Evolutionary conservation across 202 grass and related monocot genomes (phyloP), one percentile per base, ranked within the genome.

Genomic region (Elaeis oleifera): DNA sequence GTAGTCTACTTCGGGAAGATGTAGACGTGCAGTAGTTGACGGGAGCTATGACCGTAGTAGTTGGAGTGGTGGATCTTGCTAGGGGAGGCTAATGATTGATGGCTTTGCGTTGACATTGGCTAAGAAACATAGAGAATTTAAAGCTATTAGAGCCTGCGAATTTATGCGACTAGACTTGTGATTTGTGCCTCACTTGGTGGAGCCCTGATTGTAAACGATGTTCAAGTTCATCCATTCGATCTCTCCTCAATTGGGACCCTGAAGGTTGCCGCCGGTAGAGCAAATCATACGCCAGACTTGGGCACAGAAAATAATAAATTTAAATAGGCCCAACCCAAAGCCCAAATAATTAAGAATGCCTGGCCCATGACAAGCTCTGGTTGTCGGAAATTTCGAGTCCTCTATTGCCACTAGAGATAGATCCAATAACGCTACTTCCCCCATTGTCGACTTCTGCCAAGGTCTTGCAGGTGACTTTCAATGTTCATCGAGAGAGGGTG

Each of bases 141-240:
- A 36, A 9, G 6, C 32, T 6, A 1, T 67, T 23, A 18, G 59
- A 22, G 61, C 72, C 70, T 74, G 23, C 60, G 74, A 69, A 60
- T 90, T 81, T 31, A 82, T 71, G 27, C 26, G 54, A 48, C 74
- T 36, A 11, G 74, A 88, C 75, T 90, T 96, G 29, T 81, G 91
- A 66, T 96, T 90, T 51, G 87, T 83, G 70, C 78, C 72, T 4
- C 84, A 87, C 77, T 80, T 85, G 71, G 87, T 96, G 18, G 87
- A 96, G 65, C 88, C 87, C 67, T 90, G 83, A 19, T 88, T 84
- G 79, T 96, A 88, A 51, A 81, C 86, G 55, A 84, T 65, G 76
- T 80, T 82, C 20, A 95, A 60, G 39, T 83, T 81, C 54, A 67
- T 70, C 82, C 84, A 83, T 27, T 55, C 60, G 66, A 50, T 75